phyloP scores from a whole-genome alignment of 31 red algal species.

The Odonthalia washingtoniensis region DNA sequence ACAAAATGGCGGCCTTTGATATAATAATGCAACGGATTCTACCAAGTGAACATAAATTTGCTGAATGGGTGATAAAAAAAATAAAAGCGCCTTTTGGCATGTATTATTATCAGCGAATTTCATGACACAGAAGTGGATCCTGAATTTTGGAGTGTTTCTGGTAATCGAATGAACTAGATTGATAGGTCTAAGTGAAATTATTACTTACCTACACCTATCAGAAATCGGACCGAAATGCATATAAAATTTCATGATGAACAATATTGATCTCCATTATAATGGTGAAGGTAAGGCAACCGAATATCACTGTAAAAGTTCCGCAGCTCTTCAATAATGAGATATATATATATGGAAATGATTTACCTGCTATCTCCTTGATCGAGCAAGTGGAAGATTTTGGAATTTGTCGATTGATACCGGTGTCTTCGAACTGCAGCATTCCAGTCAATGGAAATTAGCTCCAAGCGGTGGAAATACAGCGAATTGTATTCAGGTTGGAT shows the following conservation, averaged over 20 bases:
- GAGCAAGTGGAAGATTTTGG: no score
- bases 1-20: constrained; percentile 3
- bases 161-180: not conserved
- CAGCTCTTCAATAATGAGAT: no score
- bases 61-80: not conserved
- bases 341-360: no score
- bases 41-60: not conserved
- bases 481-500: no score
- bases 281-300: not conserved
- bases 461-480: no score
- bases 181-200: not conserved
- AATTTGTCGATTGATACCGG: no score
- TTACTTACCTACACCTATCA: not conserved
- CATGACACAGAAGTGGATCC: not conserved
- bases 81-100: not conserved
- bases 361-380: no score
- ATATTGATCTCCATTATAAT: no score
- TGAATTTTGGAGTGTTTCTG: not conserved
- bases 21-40: constrained; percentile 10
- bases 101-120: not conserved
- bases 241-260: not conserved
- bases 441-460: no score
- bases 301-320: not conserved
- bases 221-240: not conserved
- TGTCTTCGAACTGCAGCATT: no score